A percentile compares a stretch with the other conserved stretches of the same genome.
Conservation (phyloP, 768 basidiomycete species). For the Leccinum subgranulosum region DNA sequence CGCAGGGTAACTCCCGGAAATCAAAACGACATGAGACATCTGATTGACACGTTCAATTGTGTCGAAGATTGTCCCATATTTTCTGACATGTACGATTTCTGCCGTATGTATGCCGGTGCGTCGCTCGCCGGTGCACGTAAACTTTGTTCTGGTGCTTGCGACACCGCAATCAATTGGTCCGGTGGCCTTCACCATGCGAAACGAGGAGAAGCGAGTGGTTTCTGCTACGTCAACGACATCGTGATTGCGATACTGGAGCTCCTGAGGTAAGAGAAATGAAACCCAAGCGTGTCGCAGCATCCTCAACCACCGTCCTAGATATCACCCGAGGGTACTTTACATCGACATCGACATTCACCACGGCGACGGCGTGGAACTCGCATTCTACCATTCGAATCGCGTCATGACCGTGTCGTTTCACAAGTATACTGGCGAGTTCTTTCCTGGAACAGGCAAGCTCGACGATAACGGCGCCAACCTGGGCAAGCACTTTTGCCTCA, state of each 20-base stretch:
- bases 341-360: slow-evolving; percentile 99
- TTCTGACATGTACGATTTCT: slow-evolving; percentile 91
- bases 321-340: slow-evolving; percentile 92
- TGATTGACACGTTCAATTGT: slow-evolving; percentile 88
- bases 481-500: slow-evolving; percentile 93
- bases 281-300: neutral
- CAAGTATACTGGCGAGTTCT: slow-evolving; percentile 98
- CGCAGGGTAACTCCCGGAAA: slow-evolving; percentile 80
- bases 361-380: slow-evolving; percentile 96
- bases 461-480: slow-evolving; percentile 86
- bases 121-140: slow-evolving; percentile 90
- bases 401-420: slow-evolving; percentile 99
- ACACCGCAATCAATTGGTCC: slow-evolving; percentile 99
- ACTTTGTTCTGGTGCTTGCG: slow-evolving; percentile 77
- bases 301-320: slow-evolving; percentile 44
- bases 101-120: slow-evolving; percentile 89
- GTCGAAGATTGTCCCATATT: slow-evolving; percentile 98
- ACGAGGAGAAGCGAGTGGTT: slow-evolving; percentile 95
- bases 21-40: slow-evolving; percentile 62
- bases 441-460: slow-evolving; percentile 94
- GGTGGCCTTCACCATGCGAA: slow-evolving; percentile 98
- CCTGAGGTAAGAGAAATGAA: slow-evolving; percentile 53
- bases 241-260: slow-evolving; percentile 93
- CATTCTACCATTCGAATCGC: slow-evolving; percentile 97
- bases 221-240: slow-evolving; percentile 98